Conservation (phyloP, 78 protist genomes). For the Reticulomyxa filosa region DNA sequence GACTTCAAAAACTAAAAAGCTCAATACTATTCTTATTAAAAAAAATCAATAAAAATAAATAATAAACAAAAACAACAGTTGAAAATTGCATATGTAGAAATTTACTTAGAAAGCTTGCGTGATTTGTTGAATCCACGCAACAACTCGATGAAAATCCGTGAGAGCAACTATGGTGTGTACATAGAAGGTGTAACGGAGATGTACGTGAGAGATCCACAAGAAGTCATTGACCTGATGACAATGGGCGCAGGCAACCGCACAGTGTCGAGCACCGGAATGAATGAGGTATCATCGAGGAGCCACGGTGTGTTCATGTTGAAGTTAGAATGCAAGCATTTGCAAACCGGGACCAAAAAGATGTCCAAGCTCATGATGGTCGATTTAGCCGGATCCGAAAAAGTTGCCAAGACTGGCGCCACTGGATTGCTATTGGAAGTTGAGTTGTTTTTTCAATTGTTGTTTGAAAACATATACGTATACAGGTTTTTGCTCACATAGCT, state of each 20-base stretch:
- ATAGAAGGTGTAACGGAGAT: background rate
- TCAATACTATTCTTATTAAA: too few relatives aligned
- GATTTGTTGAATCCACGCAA: background rate
- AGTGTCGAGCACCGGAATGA: conserved; percentile 15
- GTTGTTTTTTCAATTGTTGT: background rate
- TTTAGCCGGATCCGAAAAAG: conserved; percentile 71
- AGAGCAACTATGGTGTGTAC: conserved; percentile 13
- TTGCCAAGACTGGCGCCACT: conserved; percentile 8
- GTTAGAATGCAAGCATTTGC: background rate
- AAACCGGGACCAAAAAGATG: background rate
- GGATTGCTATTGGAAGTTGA: conserved; percentile 12
- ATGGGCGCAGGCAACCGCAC: conserved; percentile 7
- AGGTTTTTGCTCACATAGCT: background rate
- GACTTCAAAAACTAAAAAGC: too few relatives aligned
- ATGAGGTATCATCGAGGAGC: conserved; percentile 14
- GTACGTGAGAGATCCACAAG: background rate
- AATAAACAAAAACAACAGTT: too few relatives aligned
- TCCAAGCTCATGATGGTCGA: conserved; percentile 55
- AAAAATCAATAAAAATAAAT: too few relatives aligned
- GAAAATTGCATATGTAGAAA: background rate
- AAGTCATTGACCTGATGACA: conserved; percentile 6
- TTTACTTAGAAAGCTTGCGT: background rate
- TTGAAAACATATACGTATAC: background rate
- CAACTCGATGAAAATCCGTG: background rate
- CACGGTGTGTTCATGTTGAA: conserved; percentile 15